Evolutionary conservation across 257 asterid species (phyloP).

Genomic region (Jasminum sambac): DNA sequence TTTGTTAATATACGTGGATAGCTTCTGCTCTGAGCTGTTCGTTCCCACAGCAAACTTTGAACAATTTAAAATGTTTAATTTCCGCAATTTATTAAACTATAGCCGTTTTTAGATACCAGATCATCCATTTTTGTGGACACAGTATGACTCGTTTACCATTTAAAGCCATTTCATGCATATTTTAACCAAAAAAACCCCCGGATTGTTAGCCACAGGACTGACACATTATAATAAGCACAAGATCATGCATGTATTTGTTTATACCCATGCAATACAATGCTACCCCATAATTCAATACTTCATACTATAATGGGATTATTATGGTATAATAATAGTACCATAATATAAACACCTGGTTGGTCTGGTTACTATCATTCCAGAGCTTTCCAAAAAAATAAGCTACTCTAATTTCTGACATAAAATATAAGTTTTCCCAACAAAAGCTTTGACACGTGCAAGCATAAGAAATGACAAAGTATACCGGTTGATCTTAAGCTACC

Average conservation of each 20-base stretch:
- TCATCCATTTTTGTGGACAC: constrained; percentile 36
- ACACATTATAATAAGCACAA: constrained; percentile 16
- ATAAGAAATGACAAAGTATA: constrained; percentile 8
- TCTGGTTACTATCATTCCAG: constrained; percentile 44
- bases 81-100: background rate
- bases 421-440: constrained; percentile 19
- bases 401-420: constrained; percentile 11
- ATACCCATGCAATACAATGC: constrained; percentile 41
- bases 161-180: constrained; percentile 33
- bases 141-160: constrained; percentile 35
- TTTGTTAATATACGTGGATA: constrained; percentile 23
- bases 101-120: constrained; percentile 29
- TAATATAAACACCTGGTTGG: constrained; percentile 41
- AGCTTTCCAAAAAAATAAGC: constrained; percentile 30
- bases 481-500: background rate
- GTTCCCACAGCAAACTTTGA: constrained; percentile 46
- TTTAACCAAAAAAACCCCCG: background rate
- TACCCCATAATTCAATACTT: constrained; percentile 15
- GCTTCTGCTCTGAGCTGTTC: constrained; percentile 37
- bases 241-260: constrained; percentile 25
- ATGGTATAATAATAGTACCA: too few species aligned
- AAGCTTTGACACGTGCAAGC: constrained; percentile 23
- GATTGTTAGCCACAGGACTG: constrained; percentile 21
- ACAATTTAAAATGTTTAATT: constrained; percentile 2
- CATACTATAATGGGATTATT: constrained; percentile 23